A percentile compares a stretch with the other conserved stretches of the same genome.
Evolutionary conservation across 2,329 filamentous ascomycete species (phyloP).

Genomic region (Ophioceras dolichostomum): DNA sequence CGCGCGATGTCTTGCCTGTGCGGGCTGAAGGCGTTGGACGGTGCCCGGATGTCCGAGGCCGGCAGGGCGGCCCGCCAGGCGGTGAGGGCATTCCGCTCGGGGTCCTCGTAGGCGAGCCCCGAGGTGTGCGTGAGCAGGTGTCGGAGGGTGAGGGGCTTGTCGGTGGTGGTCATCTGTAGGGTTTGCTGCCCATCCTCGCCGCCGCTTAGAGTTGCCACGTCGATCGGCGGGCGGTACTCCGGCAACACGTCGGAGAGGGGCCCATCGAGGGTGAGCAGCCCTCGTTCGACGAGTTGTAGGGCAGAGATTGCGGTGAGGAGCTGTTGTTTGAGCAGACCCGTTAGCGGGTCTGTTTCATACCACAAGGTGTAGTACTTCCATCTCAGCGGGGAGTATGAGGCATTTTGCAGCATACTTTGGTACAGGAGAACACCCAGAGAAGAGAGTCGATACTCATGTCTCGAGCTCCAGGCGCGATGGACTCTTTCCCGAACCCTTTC

Average conservation of each 20-base stretch:
- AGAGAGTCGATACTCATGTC: constrained; percentile 1
- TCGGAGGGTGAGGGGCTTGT: constrained; percentile 9
- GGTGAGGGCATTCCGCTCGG: background rate
- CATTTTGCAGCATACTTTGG: background rate
- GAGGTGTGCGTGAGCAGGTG: constrained; percentile 8
- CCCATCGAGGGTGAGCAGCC: constrained; percentile 3
- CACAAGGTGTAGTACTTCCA: no score
- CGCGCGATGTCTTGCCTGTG: background rate
- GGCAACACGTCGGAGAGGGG: constrained; percentile 2
- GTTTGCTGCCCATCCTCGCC: background rate
- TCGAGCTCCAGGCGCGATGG: background rate
- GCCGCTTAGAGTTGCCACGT: background rate
- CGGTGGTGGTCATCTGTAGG: background rate
- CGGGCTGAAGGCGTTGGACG: background rate
- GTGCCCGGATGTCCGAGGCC: background rate
- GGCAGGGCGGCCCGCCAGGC: constrained; percentile 1
- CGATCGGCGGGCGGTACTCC: constrained; percentile 2
- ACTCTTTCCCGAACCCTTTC: constrained; percentile 1
- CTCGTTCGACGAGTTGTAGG: constrained; percentile 2
- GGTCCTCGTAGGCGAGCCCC: constrained; percentile 8
- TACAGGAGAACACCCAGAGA: constrained; percentile 2
- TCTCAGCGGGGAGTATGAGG: background rate
- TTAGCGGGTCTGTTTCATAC: no score
- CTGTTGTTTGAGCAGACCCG: background rate
- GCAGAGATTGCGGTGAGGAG: constrained; percentile 2